These are phyloP conservation scores for Arthroderma sp. DNA, from an alignment of 2,329 filamentous ascomycete genomes.

Conservation along the genomic window DNA sequence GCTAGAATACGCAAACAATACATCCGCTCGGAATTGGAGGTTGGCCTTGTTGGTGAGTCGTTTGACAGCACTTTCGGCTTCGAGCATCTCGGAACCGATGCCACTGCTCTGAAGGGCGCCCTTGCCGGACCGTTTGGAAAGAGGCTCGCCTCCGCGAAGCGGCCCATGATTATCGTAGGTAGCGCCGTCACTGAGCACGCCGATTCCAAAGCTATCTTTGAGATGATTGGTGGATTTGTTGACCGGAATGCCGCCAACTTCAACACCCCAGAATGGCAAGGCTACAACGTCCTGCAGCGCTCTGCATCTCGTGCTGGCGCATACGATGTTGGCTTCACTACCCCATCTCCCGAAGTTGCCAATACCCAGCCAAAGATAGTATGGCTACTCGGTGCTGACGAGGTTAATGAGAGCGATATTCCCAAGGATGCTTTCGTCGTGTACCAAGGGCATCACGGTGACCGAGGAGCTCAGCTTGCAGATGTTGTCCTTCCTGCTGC, in stretches of 20 bases:
- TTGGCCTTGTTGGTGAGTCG: conserved; percentile 78
- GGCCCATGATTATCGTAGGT: conserved; percentile 92
- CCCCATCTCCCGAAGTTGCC: conserved; percentile 67
- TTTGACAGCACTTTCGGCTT: conserved; percentile 95
- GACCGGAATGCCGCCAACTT: conserved; percentile 89
- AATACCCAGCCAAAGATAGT: conserved; percentile 84
- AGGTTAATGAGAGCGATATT: conserved; percentile 71
- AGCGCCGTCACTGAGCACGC: conserved; percentile 82
- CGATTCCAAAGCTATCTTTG: conserved; percentile 86
- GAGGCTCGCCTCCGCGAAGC: conserved; percentile 76
- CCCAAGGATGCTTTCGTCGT: conserved; percentile 93
- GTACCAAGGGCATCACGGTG: conserved; percentile 97
- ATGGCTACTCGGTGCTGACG: conserved; percentile 92
- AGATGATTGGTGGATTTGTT: conserved; percentile 77
- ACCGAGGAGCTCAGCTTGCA: conserved; percentile 80
- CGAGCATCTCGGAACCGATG: conserved; percentile 72
- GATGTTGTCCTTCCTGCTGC: conserved; percentile 89
- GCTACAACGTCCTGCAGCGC: conserved; percentile 91
- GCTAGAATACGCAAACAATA: conserved; percentile 96
- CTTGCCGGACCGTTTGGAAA: conserved; percentile 82
- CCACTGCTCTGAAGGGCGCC: conserved; percentile 68
- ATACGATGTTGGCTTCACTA: conserved; percentile 89
- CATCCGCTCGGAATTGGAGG: conserved; percentile 84
- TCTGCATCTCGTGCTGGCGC: conserved; percentile 85
- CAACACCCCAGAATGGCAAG: conserved; percentile 82